Base-by-base conservation (phyloP, 1,284 basidiomycete species). In the Cryptococcus maquisensis region DNA sequence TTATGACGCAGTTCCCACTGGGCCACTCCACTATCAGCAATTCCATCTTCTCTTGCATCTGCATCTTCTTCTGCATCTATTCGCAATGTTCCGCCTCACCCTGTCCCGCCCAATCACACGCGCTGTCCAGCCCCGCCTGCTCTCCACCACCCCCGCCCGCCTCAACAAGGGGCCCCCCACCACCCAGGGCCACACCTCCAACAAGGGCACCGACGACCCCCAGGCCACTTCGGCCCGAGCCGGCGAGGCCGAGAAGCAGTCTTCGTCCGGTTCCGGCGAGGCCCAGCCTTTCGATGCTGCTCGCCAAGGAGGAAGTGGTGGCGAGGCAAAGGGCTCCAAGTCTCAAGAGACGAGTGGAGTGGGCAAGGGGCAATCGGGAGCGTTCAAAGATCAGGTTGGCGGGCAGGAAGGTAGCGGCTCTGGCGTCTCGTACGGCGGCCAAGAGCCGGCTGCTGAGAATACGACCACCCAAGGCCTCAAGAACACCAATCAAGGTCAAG, bases 371-470 rank as follows among this genome's bases (percentile, higher is more conserved):
- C 53, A 61, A 26, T 24, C 48, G 24, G 55, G 63, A 9, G 43
- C 58, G 4, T 59, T 67, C 36, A 59, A 57, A 46, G 62, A 71
- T 57, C 62, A 74, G 57, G 58, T 68, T 38, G 68, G 69, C 20
- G 63, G 67, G 55, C 63, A 72, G 62, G 51, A 56, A 58, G 56
- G 52, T 9, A 47, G 51, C 8, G 61, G 53, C 3, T 44, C 53
- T 0, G 63, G 60, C 10, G 68, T 64, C 18, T 51, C 54, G 41
- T 64, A 61, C 52, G 70, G 67, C 28, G 59, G 62, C n/a, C 60
- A 63, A 28, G 62, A 62, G 48, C 62, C 64, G 39, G 65, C 65
- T 5, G 57, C 62, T 3, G 57, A 56, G 12, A 66, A 43, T 16
- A 61, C 54, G 54, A 58, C 64, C 8, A 54, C 49, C 18, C 32